Evolutionary conservation across 2,329 filamentous ascomycete genomes (phyloP).

Genomic region (Penicillium sp.): DNA sequence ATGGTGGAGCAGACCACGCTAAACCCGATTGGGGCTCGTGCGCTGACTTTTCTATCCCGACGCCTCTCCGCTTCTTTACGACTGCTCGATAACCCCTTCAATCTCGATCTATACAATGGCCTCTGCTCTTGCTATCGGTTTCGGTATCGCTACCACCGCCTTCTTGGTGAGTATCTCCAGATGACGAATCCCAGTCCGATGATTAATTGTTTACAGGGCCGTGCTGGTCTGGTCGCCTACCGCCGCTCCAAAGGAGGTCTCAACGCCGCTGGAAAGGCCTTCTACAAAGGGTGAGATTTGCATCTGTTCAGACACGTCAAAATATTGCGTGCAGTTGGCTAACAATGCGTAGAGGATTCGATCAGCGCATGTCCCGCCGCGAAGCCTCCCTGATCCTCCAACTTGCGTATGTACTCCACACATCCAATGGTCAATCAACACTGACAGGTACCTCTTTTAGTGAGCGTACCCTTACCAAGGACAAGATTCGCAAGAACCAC

Average conservation of each 20-base stretch:
- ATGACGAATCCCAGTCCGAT: neutral
- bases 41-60: slow-evolving; percentile 42
- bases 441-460: slow-evolving; percentile 51
- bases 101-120: slow-evolving; percentile 35
- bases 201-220: slow-evolving; percentile 62
- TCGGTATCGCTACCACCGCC: slow-evolving; percentile 60
- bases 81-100: slow-evolving; percentile 6
- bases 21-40: slow-evolving; percentile 33
- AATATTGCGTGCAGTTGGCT: neutral
- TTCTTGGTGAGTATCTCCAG: slow-evolving; percentile 71
- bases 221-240: slow-evolving; percentile 86
- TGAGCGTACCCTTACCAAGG: slow-evolving; percentile 83
- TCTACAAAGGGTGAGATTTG: slow-evolving; percentile 74
- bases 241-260: slow-evolving; percentile 70
- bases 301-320: no score
- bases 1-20: slow-evolving; percentile 34
- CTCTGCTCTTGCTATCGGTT: slow-evolving; percentile 45
- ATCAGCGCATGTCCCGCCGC: slow-evolving; percentile 86
- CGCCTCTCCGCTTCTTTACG: slow-evolving; percentile 10
- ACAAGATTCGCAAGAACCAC: slow-evolving; percentile 94
- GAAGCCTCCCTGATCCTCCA: slow-evolving; percentile 91
- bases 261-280: slow-evolving; percentile 82
- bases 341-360: slow-evolving; percentile 67
- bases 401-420: slow-evolving; percentile 66
- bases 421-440: neutral